Evolutionary conservation across 2,329 filamentous ascomycete genomes (phyloP), one percentile per base, ranked within the genome.

Genomic region (Clarireedia paspali): DNA sequence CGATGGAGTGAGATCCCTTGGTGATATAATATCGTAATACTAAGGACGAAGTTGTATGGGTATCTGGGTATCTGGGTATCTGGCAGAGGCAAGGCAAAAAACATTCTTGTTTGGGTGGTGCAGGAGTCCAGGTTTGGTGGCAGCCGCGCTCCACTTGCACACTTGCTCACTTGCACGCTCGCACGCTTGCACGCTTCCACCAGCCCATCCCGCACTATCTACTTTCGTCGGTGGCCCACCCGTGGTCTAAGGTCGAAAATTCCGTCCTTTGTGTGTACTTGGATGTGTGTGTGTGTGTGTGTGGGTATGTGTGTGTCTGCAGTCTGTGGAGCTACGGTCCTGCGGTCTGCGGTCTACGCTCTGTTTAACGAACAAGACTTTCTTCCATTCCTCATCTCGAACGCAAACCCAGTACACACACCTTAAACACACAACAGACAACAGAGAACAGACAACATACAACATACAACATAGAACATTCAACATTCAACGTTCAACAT

Each of bases 151-250:
- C 39, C 39, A n/a, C 39, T 42, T 20, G 7, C 39, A 7, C 39
- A 10, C 9, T 15, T 38, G 15, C 36, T 1, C 2, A 2, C 15
- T 10, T 2, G 15, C 36, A 38, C 15, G 15, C 36, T 38, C 1
- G 36, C 9, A 2, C 9, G 2, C 15, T 44, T 52, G n/a, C 44
- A 14, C 50, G 34, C 34, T 51, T 59, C 59, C 59, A 58, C 59
- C 61, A 52, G 49, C 47, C 39, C 58, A 53, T 59, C 60, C 62
- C 57, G 60, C 60, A 57, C 59, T 57, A 62, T 57, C 57, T 55
- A 42, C 39, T 42, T 42, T 42, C 4, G 39, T 42, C 39, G 15
- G 15, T 42, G 39, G 36, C 15, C 15, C 15, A 38, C 36, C 15
- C 15, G 9, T 10, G 15, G 9, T 38, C 15, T 38, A 20, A 20